phyloP scores from a whole-genome alignment of 2,329 filamentous ascomycete species.

The Epichloe hybrida region DNA sequence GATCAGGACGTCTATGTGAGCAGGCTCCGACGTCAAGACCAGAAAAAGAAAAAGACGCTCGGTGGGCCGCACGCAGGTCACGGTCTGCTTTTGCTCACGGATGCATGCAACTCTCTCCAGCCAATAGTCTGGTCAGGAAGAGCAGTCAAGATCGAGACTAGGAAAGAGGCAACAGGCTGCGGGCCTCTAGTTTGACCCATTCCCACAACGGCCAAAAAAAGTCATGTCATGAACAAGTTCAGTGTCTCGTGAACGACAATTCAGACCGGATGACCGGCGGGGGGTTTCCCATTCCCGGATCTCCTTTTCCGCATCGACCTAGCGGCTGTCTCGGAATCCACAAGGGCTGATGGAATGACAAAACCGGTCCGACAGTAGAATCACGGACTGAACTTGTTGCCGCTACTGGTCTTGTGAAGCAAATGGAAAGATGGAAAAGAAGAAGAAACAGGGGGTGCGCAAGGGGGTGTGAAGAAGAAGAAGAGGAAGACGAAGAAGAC shows the following conservation, averaged over 20 bases:
- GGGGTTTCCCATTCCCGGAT: neutral
- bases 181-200: neutral
- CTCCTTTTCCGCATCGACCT: neutral
- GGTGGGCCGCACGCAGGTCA: constrained; percentile 2
- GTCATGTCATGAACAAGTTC: too few relatives aligned
- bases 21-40: neutral
- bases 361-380: neutral
- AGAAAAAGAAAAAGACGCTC: neutral
- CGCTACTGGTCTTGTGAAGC: neutral
- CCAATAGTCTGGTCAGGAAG: constrained; percentile 8
- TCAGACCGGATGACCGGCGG: too few relatives aligned
- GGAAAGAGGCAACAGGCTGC: neutral
- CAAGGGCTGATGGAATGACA: neutral
- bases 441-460: neutral
- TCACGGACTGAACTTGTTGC: neutral
- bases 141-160: neutral
- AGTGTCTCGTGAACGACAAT: too few relatives aligned
- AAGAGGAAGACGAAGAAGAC: neutral
- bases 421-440: neutral
- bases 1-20: neutral
- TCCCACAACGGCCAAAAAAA: neutral
- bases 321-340: neutral
- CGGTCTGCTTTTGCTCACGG: constrained; percentile 9
- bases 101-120: constrained; percentile 9
- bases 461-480: neutral